These are phyloP conservation scores for Yarrowia galli DNA, from an alignment of 1,139 yeast species.

Conservation along the genomic window DNA sequence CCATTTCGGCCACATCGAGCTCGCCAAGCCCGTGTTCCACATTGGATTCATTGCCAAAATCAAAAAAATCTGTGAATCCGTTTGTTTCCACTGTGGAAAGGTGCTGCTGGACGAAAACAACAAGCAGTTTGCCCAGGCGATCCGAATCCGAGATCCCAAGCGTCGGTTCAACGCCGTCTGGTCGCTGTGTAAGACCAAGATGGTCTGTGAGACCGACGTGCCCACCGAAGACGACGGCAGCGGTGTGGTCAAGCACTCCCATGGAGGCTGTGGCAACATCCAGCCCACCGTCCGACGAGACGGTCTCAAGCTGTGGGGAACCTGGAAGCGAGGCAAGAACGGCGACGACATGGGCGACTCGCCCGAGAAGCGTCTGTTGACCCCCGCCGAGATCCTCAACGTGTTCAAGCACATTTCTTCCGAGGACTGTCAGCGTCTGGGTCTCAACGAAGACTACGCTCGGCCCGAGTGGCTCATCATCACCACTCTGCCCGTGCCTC, in stretches of 20 bases:
- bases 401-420: slow-evolving; percentile 90
- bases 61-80: slow-evolving; percentile 93
- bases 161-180: slow-evolving; percentile 96
- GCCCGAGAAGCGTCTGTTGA: slow-evolving; percentile 88
- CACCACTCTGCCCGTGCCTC: slow-evolving; percentile 98
- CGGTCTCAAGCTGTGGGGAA: slow-evolving; percentile 94
- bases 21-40: slow-evolving; percentile 98
- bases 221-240: slow-evolving; percentile 71
- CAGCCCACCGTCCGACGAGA: slow-evolving; percentile 97
- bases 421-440: slow-evolving; percentile 81
- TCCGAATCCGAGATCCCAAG: slow-evolving; percentile 90
- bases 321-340: slow-evolving; percentile 90
- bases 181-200: slow-evolving; percentile 87
- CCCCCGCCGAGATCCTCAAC: slow-evolving; percentile 87
- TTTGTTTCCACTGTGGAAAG: slow-evolving; percentile 99
- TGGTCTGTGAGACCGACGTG: slow-evolving; percentile 92
- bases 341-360: slow-evolving; percentile 77
- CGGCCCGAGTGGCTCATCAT: slow-evolving; percentile 99
- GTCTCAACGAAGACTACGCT: slow-evolving; percentile 94
- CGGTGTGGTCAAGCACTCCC: slow-evolving; percentile 57
- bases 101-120: slow-evolving; percentile 80
- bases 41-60: slow-evolving; percentile 91
- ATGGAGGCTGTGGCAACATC: slow-evolving; percentile 98
- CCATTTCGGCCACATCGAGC: slow-evolving; percentile 97
- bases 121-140: slow-evolving; percentile 87